phyloP scores from a whole-genome alignment of 1,139 yeast species.

The Pichia sp. region DNA sequence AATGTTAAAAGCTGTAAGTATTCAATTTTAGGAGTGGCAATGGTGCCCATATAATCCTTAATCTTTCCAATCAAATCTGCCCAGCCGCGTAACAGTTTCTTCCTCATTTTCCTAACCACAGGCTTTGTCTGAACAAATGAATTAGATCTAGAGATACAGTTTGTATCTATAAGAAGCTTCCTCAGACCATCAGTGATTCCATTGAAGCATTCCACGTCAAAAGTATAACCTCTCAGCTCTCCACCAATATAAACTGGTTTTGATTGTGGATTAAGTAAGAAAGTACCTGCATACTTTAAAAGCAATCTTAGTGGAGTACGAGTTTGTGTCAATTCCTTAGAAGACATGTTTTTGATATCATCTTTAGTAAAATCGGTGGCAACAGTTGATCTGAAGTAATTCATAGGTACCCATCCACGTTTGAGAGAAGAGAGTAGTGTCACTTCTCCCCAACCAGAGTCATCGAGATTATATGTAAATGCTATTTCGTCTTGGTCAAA shows the following conservation, averaged over 20 bases:
- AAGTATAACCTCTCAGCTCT: constrained; percentile 41
- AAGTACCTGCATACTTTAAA: constrained; percentile 71
- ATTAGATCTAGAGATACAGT: constrained; percentile 80
- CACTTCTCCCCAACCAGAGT: constrained; percentile 98
- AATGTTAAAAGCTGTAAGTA: constrained; percentile 68
- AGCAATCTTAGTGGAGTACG: constrained; percentile 55
- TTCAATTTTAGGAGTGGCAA: constrained; percentile 62
- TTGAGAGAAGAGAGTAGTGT: constrained; percentile 64
- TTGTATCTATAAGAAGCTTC: constrained; percentile 66
- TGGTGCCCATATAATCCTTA: constrained; percentile 72
- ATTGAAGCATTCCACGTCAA: constrained; percentile 43
- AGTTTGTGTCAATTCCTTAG: constrained; percentile 31
- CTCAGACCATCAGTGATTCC: constrained; percentile 82
- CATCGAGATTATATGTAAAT: constrained; percentile 82
- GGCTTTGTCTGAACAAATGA: constrained; percentile 70
- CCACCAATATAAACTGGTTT: constrained; percentile 38
- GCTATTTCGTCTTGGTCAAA: constrained; percentile 79
- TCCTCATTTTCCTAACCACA: constrained; percentile 67
- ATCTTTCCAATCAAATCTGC: constrained; percentile 85
- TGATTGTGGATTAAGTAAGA: constrained; percentile 65
- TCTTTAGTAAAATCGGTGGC: constrained; percentile 23
- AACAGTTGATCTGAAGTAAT: constrained; percentile 70
- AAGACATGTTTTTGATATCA: constrained; percentile 31
- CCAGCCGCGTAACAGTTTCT: constrained; percentile 83
- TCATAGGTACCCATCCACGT: constrained; percentile 97